Conservation (phyloP, 2,329 filamentous ascomycete species). For the Dactylellina haptotyla region DNA sequence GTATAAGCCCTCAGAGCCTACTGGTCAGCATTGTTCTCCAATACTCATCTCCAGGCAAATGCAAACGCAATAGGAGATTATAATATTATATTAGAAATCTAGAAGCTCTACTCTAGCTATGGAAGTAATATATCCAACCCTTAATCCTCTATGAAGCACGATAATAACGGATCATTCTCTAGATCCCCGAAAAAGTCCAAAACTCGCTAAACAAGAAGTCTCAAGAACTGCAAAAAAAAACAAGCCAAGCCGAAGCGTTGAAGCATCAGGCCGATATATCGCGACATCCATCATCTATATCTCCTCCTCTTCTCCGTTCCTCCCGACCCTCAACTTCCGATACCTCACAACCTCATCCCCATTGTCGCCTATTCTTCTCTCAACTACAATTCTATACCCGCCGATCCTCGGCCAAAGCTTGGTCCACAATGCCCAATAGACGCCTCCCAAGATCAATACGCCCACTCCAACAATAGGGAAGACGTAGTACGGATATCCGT, state of each 20-base stretch:
- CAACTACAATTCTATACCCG: conserved; percentile 66
- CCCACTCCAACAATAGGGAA: conserved; percentile 69
- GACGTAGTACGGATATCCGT: conserved; percentile 68
- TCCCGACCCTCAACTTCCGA: conserved; percentile 58
- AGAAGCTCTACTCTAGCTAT: too few relatives aligned
- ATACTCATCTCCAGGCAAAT: too few relatives aligned
- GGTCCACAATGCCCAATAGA: conserved; percentile 69
- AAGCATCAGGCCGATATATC: too few relatives aligned
- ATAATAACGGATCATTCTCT: too few relatives aligned
- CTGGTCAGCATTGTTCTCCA: too few relatives aligned
- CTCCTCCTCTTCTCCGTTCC: conserved; percentile 9
- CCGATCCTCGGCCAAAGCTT: conserved; percentile 66
- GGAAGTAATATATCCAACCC: too few relatives aligned
- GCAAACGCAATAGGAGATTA: too few relatives aligned
- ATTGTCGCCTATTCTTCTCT: conserved; percentile 62
- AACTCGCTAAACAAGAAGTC: not conserved
- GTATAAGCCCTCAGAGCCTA: too few relatives aligned
- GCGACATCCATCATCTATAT: not conserved
- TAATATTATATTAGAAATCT: too few relatives aligned
- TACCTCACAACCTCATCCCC: conserved; percentile 63
- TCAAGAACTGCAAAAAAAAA: not conserved
- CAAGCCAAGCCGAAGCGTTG: too few relatives aligned
- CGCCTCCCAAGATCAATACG: conserved; percentile 65
- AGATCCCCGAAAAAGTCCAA: not conserved
- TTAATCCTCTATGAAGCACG: too few relatives aligned